phyloP scores from a whole-genome alignment of 1,284 basidiomycete species.

The Apiotrichum domesticum region DNA sequence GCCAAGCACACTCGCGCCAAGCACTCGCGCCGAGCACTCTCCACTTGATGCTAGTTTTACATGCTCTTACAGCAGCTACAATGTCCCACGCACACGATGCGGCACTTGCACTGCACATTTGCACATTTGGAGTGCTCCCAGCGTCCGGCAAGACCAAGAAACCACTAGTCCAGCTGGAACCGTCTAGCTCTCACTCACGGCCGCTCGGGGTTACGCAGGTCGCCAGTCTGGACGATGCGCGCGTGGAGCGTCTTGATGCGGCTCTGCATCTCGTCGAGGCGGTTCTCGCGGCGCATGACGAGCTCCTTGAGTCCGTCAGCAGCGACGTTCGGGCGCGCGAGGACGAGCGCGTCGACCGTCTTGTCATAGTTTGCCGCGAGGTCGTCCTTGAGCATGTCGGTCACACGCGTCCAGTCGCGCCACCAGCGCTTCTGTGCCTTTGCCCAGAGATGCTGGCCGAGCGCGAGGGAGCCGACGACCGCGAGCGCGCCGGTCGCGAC shows the following conservation, averaged over 20 bases:
- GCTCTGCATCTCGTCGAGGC: constrained; percentile 51
- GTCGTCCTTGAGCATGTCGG: constrained; percentile 65
- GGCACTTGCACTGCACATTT: not conserved
- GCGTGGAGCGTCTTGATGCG: constrained; percentile 33
- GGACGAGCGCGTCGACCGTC: constrained; percentile 36
- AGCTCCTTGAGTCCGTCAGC: constrained; percentile 51
- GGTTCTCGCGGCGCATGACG: constrained; percentile 43
- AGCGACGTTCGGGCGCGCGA: constrained; percentile 33
- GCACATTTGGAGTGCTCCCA: not conserved
- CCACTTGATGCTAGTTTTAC: not conserved
- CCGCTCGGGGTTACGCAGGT: not conserved
- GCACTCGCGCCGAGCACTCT: too few species aligned
- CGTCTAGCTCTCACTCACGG: not conserved
- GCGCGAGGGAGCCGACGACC: constrained; percentile 55
- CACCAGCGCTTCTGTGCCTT: constrained; percentile 64
- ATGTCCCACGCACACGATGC: not conserved
- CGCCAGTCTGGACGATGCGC: not conserved
- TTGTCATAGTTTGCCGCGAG: constrained; percentile 56
- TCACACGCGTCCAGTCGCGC: constrained; percentile 64
- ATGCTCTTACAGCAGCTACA: not conserved
- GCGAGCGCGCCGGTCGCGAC: constrained; percentile 58
- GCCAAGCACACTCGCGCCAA: too few species aligned
- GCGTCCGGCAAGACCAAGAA: too few species aligned
- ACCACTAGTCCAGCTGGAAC: not conserved
- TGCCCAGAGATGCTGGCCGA: constrained; percentile 66